Conservation (phyloP, 768 basidiomycete genomes). For the Coprinopsis cinerea region DNA sequence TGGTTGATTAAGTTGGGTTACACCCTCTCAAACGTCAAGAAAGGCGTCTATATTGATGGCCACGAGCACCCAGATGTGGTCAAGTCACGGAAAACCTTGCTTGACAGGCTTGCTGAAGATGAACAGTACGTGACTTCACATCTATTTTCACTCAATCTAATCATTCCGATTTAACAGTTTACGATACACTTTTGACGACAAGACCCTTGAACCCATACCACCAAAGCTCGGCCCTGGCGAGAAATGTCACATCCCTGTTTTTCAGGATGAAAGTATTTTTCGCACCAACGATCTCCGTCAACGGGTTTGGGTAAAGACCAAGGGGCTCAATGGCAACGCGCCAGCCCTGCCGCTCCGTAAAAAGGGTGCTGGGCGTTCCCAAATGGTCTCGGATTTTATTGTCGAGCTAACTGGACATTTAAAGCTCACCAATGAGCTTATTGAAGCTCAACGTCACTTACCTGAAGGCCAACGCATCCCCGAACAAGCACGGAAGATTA, state of each 20-base stretch:
- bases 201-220: background rate
- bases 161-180: too few species aligned
- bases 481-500: slow-evolving; percentile 22
- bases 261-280: background rate
- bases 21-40: background rate
- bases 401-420: background rate
- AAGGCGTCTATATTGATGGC: background rate
- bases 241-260: background rate
- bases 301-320: background rate
- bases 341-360: background rate
- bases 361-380: background rate
- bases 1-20: background rate
- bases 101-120: background rate
- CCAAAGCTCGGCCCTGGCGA: background rate
- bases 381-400: background rate
- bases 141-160: too few species aligned
- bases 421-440: background rate
- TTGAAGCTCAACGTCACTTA: slow-evolving; percentile 18
- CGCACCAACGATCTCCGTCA: background rate
- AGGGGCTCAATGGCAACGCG: too few species aligned
- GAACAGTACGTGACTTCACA: background rate
- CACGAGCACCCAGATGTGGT: background rate
- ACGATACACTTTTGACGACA: background rate
- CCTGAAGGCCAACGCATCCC: slow-evolving; percentile 17
- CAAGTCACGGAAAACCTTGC: background rate